Percentiles rank a stretch among this genome's conserved stretches.
Evolutionary conservation across 2,329 filamentous ascomycete genomes (phyloP).

Genomic region (Ambrosiella cleistominuta): DNA sequence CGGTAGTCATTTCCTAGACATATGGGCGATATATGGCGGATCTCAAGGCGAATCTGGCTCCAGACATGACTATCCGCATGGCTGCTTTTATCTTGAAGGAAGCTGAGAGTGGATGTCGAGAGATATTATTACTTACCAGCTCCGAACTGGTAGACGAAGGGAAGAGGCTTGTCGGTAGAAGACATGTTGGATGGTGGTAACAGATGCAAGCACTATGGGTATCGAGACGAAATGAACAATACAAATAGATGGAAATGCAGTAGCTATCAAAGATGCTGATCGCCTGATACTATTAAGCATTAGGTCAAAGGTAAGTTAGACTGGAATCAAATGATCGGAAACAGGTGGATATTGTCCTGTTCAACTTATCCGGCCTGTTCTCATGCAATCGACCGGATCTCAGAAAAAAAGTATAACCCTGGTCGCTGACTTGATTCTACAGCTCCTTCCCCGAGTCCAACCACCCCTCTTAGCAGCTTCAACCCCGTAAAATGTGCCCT

Average conservation of each 20-base stretch:
- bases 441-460: background rate
- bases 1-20: too few relatives aligned
- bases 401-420: background rate
- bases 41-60: too few relatives aligned
- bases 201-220: background rate
- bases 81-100: background rate
- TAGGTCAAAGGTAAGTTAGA: slow-evolving; percentile 4
- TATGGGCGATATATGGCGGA: too few relatives aligned
- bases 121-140: slow-evolving; percentile 39
- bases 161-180: slow-evolving; percentile 51
- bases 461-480: background rate
- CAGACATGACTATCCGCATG: too few relatives aligned
- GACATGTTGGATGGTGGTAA: slow-evolving; percentile 34
- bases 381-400: background rate
- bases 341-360: background rate
- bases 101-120: background rate
- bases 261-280: background rate
- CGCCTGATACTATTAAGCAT: background rate
- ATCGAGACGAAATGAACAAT: background rate
- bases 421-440: background rate
- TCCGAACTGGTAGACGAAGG: slow-evolving; percentile 88
- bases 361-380: background rate
- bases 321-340: slow-evolving; percentile 4
- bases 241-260: background rate
- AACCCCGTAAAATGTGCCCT: background rate